Conservation (phyloP, 768 basidiomycete genomes). For the Podaxis pistillaris region DNA sequence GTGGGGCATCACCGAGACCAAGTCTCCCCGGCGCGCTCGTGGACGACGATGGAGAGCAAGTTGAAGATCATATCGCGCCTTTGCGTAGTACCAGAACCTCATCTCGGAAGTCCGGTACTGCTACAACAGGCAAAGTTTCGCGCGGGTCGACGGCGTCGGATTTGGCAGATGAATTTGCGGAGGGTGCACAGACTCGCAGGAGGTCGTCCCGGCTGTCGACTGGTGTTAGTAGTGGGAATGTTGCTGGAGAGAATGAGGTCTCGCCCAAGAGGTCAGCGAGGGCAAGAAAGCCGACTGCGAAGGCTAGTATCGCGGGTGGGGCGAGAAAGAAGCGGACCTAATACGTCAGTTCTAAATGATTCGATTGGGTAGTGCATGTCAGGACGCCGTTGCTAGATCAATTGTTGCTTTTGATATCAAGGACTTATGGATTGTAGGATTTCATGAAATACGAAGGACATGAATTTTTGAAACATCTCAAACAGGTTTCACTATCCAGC, state of each 20-base stretch:
- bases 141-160: slow-evolving; percentile 26
- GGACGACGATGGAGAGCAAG: slow-evolving; percentile 27
- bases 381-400: too few relatives aligned
- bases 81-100: slow-evolving; percentile 34
- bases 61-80: slow-evolving; percentile 35
- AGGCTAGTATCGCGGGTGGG: not conserved
- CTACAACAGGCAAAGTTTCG: slow-evolving; percentile 16
- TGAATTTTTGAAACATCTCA: too few relatives aligned
- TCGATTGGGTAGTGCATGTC: too few relatives aligned
- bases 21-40: slow-evolving; percentile 18
- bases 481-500: too few relatives aligned
- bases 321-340: slow-evolving; percentile 19
- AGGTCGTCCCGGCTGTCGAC: slow-evolving; percentile 41
- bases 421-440: too few relatives aligned
- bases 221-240: slow-evolving; percentile 18
- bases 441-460: too few relatives aligned
- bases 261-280: slow-evolving; percentile 21
- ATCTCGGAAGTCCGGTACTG: slow-evolving; percentile 15
- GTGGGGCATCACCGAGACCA: slow-evolving; percentile 6
- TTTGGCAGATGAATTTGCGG: slow-evolving; percentile 28
- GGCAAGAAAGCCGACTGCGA: slow-evolving; percentile 10
- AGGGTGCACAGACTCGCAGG: slow-evolving; percentile 37
- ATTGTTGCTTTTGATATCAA: too few relatives aligned
- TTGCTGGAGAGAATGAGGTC: slow-evolving; percentile 25
- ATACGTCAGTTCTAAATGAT: not conserved